phyloP scores from a whole-genome alignment of 805 yeast species.

The Candida maris region DNA sequence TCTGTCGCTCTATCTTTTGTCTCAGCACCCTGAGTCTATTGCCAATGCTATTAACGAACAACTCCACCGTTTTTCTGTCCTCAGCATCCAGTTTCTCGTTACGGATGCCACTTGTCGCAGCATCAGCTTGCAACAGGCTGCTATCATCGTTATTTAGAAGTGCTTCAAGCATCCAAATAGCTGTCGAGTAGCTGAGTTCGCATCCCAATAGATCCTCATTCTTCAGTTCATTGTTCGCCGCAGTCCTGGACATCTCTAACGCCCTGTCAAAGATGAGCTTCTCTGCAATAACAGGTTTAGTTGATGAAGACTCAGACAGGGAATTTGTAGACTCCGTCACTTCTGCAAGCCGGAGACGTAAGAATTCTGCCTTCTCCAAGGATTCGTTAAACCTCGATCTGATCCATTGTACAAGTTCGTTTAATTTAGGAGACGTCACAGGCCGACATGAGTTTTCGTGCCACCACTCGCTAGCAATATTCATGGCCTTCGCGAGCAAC shows the following conservation, averaged over 20 bases:
- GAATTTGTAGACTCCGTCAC: slow-evolving; percentile 35
- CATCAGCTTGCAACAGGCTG: slow-evolving; percentile 17
- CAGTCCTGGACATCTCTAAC: slow-evolving; percentile 84
- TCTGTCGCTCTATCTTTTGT: slow-evolving; percentile 45
- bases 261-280: slow-evolving; percentile 90
- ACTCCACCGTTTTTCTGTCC: slow-evolving; percentile 72
- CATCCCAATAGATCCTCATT: slow-evolving; percentile 73
- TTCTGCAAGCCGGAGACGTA: slow-evolving; percentile 54
- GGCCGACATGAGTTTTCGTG: slow-evolving; percentile 37
- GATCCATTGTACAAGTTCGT: slow-evolving; percentile 85
- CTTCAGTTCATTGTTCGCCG: slow-evolving; percentile 82
- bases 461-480: slow-evolving; percentile 90
- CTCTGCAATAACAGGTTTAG: slow-evolving; percentile 58
- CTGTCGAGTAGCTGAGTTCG: slow-evolving; percentile 84
- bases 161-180: slow-evolving; percentile 95
- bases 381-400: slow-evolving; percentile 86
- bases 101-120: slow-evolving; percentile 24
- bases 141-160: slow-evolving; percentile 47
- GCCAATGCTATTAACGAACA: slow-evolving; percentile 79
- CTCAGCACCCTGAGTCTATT: slow-evolving; percentile 71
- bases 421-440: slow-evolving; percentile 43
- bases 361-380: slow-evolving; percentile 81
- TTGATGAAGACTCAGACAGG: slow-evolving; percentile 2
- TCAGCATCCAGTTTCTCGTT: slow-evolving; percentile 57
- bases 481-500: slow-evolving; percentile 81